A percentile compares a stretch with the other conserved stretches of the same genome.
Evolutionary conservation across 768 basidiomycete species (phyloP).

Genomic region (Daedaleopsis sinensis): DNA sequence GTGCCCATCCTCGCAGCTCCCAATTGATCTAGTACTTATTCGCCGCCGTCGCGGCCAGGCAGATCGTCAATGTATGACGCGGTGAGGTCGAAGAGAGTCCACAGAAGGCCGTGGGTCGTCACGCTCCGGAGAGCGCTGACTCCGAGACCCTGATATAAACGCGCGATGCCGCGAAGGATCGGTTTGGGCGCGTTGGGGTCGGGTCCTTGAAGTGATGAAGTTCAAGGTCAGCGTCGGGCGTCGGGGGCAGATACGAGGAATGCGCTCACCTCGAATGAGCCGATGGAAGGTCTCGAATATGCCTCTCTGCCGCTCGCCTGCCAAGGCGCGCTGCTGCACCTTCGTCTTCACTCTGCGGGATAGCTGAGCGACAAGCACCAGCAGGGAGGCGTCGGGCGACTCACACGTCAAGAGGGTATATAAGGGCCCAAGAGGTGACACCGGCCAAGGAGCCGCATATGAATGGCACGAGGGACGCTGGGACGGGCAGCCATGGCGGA

Average conservation of each 20-base stretch:
- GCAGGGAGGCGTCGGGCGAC: constrained; percentile 24
- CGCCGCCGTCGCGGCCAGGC: constrained; percentile 31
- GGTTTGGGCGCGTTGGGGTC: constrained; percentile 80
- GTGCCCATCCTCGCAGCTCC: background rate
- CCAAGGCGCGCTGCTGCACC: constrained; percentile 89
- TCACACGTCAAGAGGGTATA: constrained; percentile 94
- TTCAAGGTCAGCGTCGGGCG: background rate
- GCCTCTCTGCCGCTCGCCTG: constrained; percentile 73
- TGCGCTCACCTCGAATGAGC: constrained; percentile 72
- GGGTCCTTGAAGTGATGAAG: constrained; percentile 54
- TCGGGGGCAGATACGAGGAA: background rate
- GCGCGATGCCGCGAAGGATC: constrained; percentile 71
- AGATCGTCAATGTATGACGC: constrained; percentile 72
- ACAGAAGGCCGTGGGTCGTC: constrained; percentile 90
- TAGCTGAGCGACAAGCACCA: background rate
- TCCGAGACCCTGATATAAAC: constrained; percentile 92
- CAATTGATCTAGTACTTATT: constrained; percentile 4
- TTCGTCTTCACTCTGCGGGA: constrained; percentile 85
- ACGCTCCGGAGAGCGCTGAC: constrained; percentile 92
- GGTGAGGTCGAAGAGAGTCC: constrained; percentile 90
- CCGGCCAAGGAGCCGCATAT: constrained; percentile 90
- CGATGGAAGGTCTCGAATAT: constrained; percentile 75
- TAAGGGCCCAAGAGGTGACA: constrained; percentile 58
- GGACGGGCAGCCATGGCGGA: constrained; percentile 87
- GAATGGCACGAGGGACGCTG: constrained; percentile 80